Conservation (phyloP, 352 stramenopile genomes). For the Thalassiosira ordinaria region DNA sequence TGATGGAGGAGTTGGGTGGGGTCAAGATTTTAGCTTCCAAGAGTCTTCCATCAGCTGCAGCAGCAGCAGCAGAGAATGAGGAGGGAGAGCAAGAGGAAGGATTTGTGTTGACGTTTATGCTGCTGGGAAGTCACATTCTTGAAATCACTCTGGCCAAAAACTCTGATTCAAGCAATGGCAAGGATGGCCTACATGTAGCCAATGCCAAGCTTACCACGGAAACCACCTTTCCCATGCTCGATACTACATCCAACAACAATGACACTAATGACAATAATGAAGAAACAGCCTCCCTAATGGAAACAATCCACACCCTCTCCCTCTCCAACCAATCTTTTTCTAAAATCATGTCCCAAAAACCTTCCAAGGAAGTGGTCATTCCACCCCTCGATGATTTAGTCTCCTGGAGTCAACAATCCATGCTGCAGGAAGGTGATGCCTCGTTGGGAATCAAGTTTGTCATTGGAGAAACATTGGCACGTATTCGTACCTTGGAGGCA, state of each 20-base stretch:
- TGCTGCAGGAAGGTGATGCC: constrained; percentile 41
- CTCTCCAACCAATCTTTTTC: constrained; percentile 43
- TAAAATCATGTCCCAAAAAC: constrained; percentile 49
- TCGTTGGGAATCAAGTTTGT: constrained; percentile 67
- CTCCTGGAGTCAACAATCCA: constrained; percentile 37
- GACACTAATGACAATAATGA: constrained; percentile 17
- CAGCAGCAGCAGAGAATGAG: background rate
- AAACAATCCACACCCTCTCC: constrained; percentile 40
- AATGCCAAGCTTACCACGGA: constrained; percentile 51
- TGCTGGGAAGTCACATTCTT: constrained; percentile 60
- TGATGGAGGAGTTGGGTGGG: constrained; percentile 72
- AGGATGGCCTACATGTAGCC: constrained; percentile 18
- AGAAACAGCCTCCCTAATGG: constrained; percentile 21
- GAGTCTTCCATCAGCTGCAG: constrained; percentile 30
- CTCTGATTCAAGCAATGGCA: too few relatives aligned
- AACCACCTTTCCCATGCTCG: constrained; percentile 32
- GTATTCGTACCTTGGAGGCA: constrained; percentile 57
- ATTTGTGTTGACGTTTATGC: constrained; percentile 52
- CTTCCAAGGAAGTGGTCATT: constrained; percentile 49
- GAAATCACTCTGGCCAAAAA: constrained; percentile 49
- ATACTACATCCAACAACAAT: background rate
- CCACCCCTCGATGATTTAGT: constrained; percentile 73
- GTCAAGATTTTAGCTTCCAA: constrained; percentile 64
- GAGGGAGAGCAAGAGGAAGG: constrained; percentile 4
- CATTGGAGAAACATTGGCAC: constrained; percentile 63